Percentiles rank a stretch among this genome's conserved stretches.
Evolutionary conservation across 208 protist species (phyloP).

Genomic region (Blechomonas ayalai): DNA sequence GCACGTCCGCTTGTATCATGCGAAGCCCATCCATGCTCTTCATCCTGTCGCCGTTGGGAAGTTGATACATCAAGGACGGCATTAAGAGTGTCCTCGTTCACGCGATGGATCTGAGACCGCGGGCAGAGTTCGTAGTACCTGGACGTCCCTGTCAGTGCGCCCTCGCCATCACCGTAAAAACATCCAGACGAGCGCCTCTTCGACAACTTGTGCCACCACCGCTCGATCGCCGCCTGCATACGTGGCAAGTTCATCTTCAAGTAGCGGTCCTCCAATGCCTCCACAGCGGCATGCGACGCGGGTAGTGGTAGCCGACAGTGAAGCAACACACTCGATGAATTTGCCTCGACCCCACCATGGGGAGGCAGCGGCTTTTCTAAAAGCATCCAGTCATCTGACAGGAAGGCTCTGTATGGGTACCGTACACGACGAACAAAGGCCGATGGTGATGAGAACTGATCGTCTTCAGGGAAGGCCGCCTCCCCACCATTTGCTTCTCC

Average conservation of each 20-base stretch:
- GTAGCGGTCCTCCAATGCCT: constrained; percentile 20
- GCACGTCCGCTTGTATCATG: background rate
- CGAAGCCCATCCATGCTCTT: background rate
- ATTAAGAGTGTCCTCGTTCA: constrained; percentile 32
- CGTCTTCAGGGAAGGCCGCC: too few relatives aligned
- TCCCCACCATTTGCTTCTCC: background rate
- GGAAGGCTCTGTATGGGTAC: constrained; percentile 22
- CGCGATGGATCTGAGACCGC: constrained; percentile 23
- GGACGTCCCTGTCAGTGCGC: constrained; percentile 26
- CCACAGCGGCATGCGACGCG: constrained; percentile 13
- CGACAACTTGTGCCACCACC: constrained; percentile 24
- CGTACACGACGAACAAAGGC: constrained; percentile 7
- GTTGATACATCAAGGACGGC: background rate
- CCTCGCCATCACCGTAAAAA: constrained; percentile 70
- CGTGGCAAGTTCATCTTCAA: constrained; percentile 8
- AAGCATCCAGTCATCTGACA: constrained; percentile 77
- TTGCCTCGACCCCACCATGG: constrained; percentile 2
- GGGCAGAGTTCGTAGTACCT: constrained; percentile 71
- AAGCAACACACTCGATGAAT: constrained; percentile 15
- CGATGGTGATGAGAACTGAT: background rate
- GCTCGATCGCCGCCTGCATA: constrained; percentile 23
- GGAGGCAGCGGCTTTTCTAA: constrained; percentile 25
- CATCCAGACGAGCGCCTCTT: constrained; percentile 17
- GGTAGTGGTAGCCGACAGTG: constrained; percentile 79
- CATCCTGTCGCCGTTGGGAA: background rate